Conservation (phyloP, 805 yeast species). For the Kregervanrija delftensis region DNA sequence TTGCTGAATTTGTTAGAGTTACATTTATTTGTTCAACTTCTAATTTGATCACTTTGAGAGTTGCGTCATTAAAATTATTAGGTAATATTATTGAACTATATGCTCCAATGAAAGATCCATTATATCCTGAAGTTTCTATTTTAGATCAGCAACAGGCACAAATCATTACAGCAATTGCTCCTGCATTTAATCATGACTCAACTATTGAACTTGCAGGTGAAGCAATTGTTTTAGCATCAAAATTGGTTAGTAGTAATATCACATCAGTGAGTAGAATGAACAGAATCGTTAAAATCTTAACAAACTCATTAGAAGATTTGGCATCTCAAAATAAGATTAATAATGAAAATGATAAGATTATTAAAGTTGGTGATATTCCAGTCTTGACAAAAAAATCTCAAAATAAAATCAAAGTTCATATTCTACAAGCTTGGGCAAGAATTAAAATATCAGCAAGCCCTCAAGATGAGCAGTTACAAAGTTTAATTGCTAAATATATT, state of each 20-base stretch:
- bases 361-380: constrained; percentile 52
- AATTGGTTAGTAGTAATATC: constrained; percentile 59
- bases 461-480: constrained; percentile 34
- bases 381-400: constrained; percentile 38
- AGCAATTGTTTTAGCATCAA: constrained; percentile 74
- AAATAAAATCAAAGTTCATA: constrained; percentile 49
- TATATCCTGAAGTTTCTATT: constrained; percentile 61
- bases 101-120: constrained; percentile 61
- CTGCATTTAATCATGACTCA: constrained; percentile 72
- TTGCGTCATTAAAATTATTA: constrained; percentile 60
- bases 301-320: constrained; percentile 58
- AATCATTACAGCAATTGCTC: constrained; percentile 80
- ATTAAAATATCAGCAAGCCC: constrained; percentile 31
- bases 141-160: constrained; percentile 94
- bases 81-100: constrained; percentile 55
- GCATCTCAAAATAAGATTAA: constrained; percentile 19
- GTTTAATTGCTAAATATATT: constrained; percentile 49
- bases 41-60: constrained; percentile 49
- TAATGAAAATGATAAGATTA: constrained; percentile 24
- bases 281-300: constrained; percentile 58
- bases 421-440: constrained; percentile 67
- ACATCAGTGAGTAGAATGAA: constrained; percentile 41
- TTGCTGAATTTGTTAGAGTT: constrained; percentile 64
- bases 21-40: constrained; percentile 81
- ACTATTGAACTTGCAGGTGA: constrained; percentile 66